A percentile compares a stretch with the other conserved stretches of the same genome.
phyloP scores from a whole-genome alignment of 164 flowering plant species.

The Protea cynaroides region DNA sequence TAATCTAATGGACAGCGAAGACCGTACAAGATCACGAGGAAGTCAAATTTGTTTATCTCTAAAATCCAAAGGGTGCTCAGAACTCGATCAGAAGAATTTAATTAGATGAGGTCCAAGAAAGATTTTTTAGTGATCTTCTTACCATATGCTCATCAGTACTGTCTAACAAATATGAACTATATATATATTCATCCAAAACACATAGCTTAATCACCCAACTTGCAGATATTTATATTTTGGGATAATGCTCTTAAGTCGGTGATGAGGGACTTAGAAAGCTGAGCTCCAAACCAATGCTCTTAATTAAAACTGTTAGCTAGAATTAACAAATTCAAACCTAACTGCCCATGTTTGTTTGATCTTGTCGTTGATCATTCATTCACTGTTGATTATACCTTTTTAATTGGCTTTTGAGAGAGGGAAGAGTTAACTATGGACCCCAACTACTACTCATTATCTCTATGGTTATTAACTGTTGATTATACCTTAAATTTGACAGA shows the following conservation, averaged over 20 bases:
- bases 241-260: neutral
- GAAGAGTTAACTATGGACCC: neutral
- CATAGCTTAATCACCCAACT: neutral
- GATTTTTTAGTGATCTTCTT: conserved; percentile 1
- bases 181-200: neutral
- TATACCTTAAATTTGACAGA: too few species aligned
- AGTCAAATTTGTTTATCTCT: neutral
- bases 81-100: neutral
- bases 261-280: neutral
- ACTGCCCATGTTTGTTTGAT: neutral
- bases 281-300: neutral
- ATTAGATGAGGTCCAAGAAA: conserved; percentile 1
- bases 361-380: neutral
- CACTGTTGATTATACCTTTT: too few species aligned
- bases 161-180: neutral
- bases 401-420: too few species aligned
- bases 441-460: too few species aligned
- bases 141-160: neutral
- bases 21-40: neutral
- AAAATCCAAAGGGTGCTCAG: neutral
- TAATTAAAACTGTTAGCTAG: neutral
- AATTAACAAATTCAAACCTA: neutral
- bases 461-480: too few species aligned
- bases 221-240: neutral
- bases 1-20: conserved; percentile 4